Base-by-base conservation (phyloP, 192 early-diverging fungal species). In the Lobosporangium transversale region DNA sequence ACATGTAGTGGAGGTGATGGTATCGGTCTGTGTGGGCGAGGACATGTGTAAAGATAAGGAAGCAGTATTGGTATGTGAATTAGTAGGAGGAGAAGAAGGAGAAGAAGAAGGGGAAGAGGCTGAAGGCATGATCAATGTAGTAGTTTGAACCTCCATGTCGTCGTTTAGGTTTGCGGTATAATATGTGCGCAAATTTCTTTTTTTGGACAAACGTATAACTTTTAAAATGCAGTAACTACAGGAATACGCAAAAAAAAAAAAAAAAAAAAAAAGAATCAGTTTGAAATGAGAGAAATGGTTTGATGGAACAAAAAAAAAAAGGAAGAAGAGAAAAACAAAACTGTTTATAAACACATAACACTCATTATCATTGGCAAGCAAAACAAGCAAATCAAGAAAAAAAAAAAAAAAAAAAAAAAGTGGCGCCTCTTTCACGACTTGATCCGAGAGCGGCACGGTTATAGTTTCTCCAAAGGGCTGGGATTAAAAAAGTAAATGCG, bases 61-160 rank as follows among this genome's bases (percentile, higher is more conserved):
- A 26, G 29, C 4, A 1, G 44, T 15, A 17, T 40, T 27, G 5
- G 52, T 6, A 24, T 52, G 18, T 32, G 62, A 15, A 54, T 36
- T 10, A 7, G 50, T 18, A 23, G 60, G 2, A 14, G 50, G 23
- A 23, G 37, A 15, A 29, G 36, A 20, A 35, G 53, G 20, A 20
- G 64, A 35, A 49, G 53, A 29, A 17, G 63, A 32, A 6, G 63
- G 10, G 17, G 53, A 29, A 14, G 70, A 58, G 26, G 55, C 45
- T 18, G 59, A 47, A 17, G 44, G 44, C 37, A 65, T 74, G 15
- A 24, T 52, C 48, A 53, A 40, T 10, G 56, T 24, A 43, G 62
- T 32, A 30, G 70, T 14, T 37, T 74, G 70, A n/a, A 64, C 62
- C 32, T 74, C 62, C 70, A 74, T 74, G 36, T 30, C 4, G 33